These are phyloP conservation scores for Penicillium nordicum DNA, from an alignment of 2,329 filamentous ascomycete genomes.

Conservation along the genomic window DNA sequence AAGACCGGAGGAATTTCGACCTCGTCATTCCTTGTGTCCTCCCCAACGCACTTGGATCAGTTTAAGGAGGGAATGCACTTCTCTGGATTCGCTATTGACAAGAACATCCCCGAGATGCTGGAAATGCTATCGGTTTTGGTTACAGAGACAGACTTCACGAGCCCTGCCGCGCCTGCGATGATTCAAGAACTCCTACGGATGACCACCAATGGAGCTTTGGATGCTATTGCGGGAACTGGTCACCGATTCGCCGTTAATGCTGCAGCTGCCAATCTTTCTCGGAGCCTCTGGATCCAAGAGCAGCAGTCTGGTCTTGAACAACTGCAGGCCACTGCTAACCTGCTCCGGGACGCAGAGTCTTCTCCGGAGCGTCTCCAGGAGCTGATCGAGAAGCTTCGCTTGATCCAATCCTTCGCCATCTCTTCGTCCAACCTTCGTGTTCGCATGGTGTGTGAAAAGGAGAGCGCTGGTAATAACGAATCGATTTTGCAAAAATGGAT, in stretches of 20 bases:
- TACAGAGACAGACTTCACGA: conserved; percentile 84
- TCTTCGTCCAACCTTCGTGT: conserved; percentile 66
- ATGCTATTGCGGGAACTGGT: conserved; percentile 85
- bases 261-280: conserved; percentile 75
- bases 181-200: conserved; percentile 84
- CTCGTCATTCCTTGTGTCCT: conserved; percentile 77
- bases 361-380: conserved; percentile 68
- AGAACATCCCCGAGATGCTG: conserved; percentile 88
- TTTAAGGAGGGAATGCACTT: conserved; percentile 80
- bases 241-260: conserved; percentile 82
- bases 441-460: conserved; percentile 79
- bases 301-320: conserved; percentile 89
- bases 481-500: conserved; percentile 69
- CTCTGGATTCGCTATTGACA: conserved; percentile 81
- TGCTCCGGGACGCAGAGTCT: conserved; percentile 65
- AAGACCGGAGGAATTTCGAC: conserved; percentile 90
- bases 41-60: conserved; percentile 65
- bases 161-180: conserved; percentile 72
- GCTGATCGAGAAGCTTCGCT: conserved; percentile 77
- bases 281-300: conserved; percentile 69
- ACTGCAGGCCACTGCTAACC: conserved; percentile 74
- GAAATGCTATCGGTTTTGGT: conserved; percentile 77
- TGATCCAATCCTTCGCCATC: conserved; percentile 76
- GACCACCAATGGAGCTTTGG: conserved; percentile 83
- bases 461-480: conserved; percentile 68